Base-by-base conservation (phyloP, 768 basidiomycete species). In the Mycena floridula region DNA sequence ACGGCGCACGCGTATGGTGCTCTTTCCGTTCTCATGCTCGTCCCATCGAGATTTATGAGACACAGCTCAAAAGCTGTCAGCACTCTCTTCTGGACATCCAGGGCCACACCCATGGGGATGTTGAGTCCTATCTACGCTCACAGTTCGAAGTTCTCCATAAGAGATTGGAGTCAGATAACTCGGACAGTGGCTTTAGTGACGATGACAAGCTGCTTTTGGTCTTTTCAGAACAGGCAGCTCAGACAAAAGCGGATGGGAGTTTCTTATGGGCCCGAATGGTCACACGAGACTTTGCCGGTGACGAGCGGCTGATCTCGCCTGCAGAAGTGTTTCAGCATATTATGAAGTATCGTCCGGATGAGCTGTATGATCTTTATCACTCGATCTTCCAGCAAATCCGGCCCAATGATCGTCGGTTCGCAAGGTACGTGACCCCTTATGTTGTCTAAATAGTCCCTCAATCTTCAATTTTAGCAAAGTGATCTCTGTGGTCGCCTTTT, bases 251-350 rank as follows among this genome's bases (percentile, higher is more conserved):
- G 4, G 47, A 61, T 25, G 54, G 53, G n/a, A 58, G 59, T 35
- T 63, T 61, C 42, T 30, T 63, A 23, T 63, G 58, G 54, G 62
- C 60, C 9, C 44, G 43, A 9, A 39, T 58, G 21, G 60, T 63
- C 56, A 42, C 57, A 6, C 23, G 37, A 6, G 49, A 47, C 20
- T 38, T 63, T 9, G 21, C 27, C 45, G 20, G 48, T 49, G 23
- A 48, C 49, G 20, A 38, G 45, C 22, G 54, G 50, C 35, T 30
- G 52, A 40, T 40, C 26, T 47, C 56, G 11, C 49, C 61, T 40
- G 50, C 49, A 36, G 36, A 50, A 25, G 47, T 57, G n/a, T 24
- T 38, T 8, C 52, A 48, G 9, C 22, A 30, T 45, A 48, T 50
- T 23, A 54, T 56, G 9, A 27, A 44, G 5, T 40, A 36, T 16